Conservation (phyloP, 1,284 basidiomycete genomes). For the Papiliotrema terrestris region DNA sequence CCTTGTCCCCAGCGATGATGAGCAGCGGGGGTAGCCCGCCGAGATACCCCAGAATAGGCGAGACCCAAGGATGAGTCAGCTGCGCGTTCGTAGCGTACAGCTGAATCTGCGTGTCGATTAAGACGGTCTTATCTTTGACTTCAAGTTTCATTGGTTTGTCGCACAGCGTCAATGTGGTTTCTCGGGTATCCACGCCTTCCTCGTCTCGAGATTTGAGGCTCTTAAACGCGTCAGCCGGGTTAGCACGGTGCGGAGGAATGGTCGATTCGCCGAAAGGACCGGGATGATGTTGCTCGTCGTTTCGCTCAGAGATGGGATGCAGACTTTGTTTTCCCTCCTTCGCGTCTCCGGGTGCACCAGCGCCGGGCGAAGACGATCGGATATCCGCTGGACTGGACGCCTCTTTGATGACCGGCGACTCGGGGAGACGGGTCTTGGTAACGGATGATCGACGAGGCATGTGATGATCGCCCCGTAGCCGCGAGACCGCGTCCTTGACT, state of each 20-base stretch:
- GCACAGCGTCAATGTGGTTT: constrained; percentile 32
- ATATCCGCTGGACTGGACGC: neutral
- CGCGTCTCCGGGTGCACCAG: neutral
- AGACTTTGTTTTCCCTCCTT: neutral
- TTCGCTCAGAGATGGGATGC: constrained; percentile 22
- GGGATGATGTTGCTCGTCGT: constrained; percentile 22
- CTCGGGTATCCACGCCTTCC: neutral
- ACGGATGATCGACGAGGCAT: neutral
- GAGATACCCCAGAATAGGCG: constrained; percentile 75
- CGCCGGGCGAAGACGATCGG: constrained; percentile 5
- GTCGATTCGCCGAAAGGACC: constrained; percentile 19
- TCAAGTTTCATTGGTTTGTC: constrained; percentile 25
- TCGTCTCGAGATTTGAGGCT: constrained; percentile 6
- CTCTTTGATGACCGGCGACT: neutral
- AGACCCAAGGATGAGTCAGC: constrained; percentile 79
- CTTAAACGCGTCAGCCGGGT: constrained; percentile 28
- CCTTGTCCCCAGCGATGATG: constrained; percentile 81
- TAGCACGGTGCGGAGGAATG: constrained; percentile 28
- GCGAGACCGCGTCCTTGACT: constrained; percentile 60
- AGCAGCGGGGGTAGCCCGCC: constrained; percentile 87
- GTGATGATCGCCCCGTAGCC: constrained; percentile 14
- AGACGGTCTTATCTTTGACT: constrained; percentile 25
- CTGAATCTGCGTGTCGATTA: constrained; percentile 65
- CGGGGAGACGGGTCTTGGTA: neutral
- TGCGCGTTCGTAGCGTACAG: constrained; percentile 84